Percentiles rank a stretch among this genome's conserved stretches.
Conservation (phyloP, 2,329 filamentous ascomycete genomes). For the Alternaria arbusti region DNA sequence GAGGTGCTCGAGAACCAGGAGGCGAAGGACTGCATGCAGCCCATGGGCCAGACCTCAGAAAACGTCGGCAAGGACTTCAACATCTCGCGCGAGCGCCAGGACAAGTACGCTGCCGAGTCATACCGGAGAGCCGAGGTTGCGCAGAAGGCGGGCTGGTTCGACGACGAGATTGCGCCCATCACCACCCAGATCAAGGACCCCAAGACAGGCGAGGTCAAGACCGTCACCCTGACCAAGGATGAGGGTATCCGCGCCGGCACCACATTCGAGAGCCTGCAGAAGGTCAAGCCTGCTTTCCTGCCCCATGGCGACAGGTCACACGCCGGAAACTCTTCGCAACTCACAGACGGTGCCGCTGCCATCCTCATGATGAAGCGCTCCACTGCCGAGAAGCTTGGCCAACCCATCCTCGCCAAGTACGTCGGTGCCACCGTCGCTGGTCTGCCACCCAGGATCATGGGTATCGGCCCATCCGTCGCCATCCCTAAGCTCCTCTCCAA, state of each 20-base stretch:
- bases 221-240: slow-evolving; percentile 81
- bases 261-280: slow-evolving; percentile 78
- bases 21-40: slow-evolving; percentile 83
- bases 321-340: slow-evolving; percentile 91
- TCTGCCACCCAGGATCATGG: slow-evolving; percentile 93
- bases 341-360: slow-evolving; percentile 92
- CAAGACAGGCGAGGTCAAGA: slow-evolving; percentile 77
- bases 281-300: slow-evolving; percentile 89
- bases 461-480: slow-evolving; percentile 78
- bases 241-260: slow-evolving; percentile 92
- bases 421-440: slow-evolving; percentile 90
- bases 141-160: slow-evolving; percentile 89
- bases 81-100: slow-evolving; percentile 79
- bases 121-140: slow-evolving; percentile 87
- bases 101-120: slow-evolving; percentile 84
- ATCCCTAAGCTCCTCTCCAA: slow-evolving; percentile 83
- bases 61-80: slow-evolving; percentile 93
- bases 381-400: slow-evolving; percentile 81
- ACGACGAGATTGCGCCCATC: slow-evolving; percentile 93
- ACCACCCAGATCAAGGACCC: slow-evolving; percentile 80
- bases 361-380: slow-evolving; percentile 94
- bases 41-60: slow-evolving; percentile 98
- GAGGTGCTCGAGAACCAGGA: slow-evolving; percentile 78
- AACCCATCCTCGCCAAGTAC: slow-evolving; percentile 94
- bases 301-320: slow-evolving; percentile 87